These are phyloP conservation scores for Xylona heveae DNA, from an alignment of 495 filamentous ascomycete species.

Conservation along the genomic window DNA sequence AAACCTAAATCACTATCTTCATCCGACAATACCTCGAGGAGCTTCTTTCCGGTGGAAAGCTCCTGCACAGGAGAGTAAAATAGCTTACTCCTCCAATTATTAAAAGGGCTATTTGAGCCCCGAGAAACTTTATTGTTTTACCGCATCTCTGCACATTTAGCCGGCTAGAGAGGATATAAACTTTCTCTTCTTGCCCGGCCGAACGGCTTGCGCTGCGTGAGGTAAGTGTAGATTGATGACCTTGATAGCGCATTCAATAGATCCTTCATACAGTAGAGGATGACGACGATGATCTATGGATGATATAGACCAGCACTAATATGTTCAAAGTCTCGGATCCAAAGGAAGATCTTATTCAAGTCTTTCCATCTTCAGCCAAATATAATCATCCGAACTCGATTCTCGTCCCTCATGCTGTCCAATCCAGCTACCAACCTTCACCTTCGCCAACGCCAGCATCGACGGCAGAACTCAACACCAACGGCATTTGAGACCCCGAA, in stretches of 20 bases:
- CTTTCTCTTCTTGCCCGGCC: constrained; percentile 32
- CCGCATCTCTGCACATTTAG: background rate
- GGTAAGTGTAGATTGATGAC: constrained; percentile 20
- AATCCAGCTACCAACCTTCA: constrained; percentile 44
- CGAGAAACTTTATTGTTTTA: background rate
- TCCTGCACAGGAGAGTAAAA: constrained; percentile 5
- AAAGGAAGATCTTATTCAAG: constrained; percentile 24
- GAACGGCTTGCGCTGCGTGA: constrained; percentile 58
- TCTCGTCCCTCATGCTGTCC: constrained; percentile 56
- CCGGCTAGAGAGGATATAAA: constrained; percentile 1
- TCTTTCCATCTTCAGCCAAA: constrained; percentile 26
- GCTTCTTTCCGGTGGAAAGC: constrained; percentile 8
- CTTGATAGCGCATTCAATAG: constrained; percentile 2
- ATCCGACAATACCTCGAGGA: constrained; percentile 5
- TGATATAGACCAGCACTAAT: constrained; percentile 9
- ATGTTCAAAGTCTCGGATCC: constrained; percentile 30
- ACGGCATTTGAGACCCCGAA: constrained; percentile 46
- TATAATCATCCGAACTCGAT: constrained; percentile 33
- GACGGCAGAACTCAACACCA: constrained; percentile 78
- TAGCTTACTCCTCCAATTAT: background rate
- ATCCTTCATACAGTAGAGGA: constrained; percentile 1
- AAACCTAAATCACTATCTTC: too few relatives aligned
- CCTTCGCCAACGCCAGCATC: constrained; percentile 50
- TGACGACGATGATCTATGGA: constrained; percentile 7
- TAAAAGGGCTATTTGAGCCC: too few relatives aligned